Evolutionary conservation across 345 rosid genomes (phyloP), one percentile per base, ranked within the genome.

Genomic region (Gossypium mustelinum): DNA sequence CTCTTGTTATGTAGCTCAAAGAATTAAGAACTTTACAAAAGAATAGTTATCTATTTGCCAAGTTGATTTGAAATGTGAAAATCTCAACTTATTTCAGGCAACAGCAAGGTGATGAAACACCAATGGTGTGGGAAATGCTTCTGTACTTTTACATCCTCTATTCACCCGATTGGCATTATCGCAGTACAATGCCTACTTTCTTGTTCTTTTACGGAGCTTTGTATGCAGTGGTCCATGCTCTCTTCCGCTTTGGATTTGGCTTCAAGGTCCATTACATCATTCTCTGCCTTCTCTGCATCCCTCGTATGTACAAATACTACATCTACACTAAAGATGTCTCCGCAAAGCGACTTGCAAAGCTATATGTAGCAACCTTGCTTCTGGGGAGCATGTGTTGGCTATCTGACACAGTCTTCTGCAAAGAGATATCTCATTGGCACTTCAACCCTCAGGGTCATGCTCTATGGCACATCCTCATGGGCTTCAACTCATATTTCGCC

Each of bases 121-220:
- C 98, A 2, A 93, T 93, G 99, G 98, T 95, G 59, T 93, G 99
- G 99, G 98, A 91, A 80, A 86, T 95, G 88, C 98, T 95, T 62
- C 89, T 95, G 57, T 95, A 95, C 77, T 81, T 95, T 75, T 95
- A 93, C 85, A 93, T 93, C 83, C 94, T 95, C 51, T 90, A 93
- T 84, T 95, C 99, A 18, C 99, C 97, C n/a, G 98, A 95, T 80
- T 95, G 99, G 99, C 99, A 95, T 79, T 95, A 95, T 81, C 78
- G 88, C 54, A 93, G 97, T 68, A 90, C 97, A 0, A 95, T 95
- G 99, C 99, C 99, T 47, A 95, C 91, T 56, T 91, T 93, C 82
- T 84, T 95, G 84, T 90, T 93, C 86, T 75, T 93, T 25, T 95
- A 95, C 7, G 99, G 99, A 60, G 93, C 84, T 71, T 84, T 78